Evolutionary conservation across 345 rosid species (phyloP).

Genomic region (Populus nigra): DNA sequence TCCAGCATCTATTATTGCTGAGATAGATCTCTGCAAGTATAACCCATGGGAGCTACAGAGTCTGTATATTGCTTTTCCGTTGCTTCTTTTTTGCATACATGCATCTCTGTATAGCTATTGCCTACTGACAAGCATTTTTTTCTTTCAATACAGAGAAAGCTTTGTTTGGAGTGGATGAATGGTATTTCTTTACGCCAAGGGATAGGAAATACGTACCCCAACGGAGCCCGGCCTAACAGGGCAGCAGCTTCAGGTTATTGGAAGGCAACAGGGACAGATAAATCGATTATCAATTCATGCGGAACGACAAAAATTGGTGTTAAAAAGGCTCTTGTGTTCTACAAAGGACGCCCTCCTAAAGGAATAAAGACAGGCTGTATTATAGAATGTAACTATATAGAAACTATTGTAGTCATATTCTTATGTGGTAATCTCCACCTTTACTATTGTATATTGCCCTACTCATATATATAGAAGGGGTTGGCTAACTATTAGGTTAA

Average conservation of each 20-base stretch:
- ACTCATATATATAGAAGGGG: too few species aligned
- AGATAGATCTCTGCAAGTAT: constrained; percentile 44
- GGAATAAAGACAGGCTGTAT: constrained; percentile 30
- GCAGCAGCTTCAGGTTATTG: constrained; percentile 31
- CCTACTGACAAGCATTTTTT: not conserved
- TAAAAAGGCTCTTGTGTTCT: constrained; percentile 37
- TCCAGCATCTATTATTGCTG: constrained; percentile 49
- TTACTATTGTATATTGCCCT: too few species aligned
- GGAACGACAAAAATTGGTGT: not conserved
- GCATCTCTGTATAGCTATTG: not conserved
- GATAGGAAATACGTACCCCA: constrained; percentile 38
- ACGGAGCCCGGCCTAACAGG: constrained; percentile 36
- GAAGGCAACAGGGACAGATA: constrained; percentile 30
- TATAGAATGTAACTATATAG: too few species aligned
- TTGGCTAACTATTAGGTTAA: too few species aligned
- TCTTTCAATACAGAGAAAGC: constrained; percentile 13
- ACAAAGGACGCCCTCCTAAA: constrained; percentile 29
- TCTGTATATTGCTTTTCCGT: constrained; percentile 4
- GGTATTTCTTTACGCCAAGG: constrained; percentile 42
- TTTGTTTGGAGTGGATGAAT: constrained; percentile 31
- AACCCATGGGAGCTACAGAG: constrained; percentile 60
- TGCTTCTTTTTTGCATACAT: not conserved
- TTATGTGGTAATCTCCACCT: too few species aligned
- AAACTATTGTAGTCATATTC: too few species aligned
- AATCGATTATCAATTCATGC: constrained; percentile 7